Conservation (phyloP, 257 asterid genomes). For the Solanum clarkiae region DNA sequence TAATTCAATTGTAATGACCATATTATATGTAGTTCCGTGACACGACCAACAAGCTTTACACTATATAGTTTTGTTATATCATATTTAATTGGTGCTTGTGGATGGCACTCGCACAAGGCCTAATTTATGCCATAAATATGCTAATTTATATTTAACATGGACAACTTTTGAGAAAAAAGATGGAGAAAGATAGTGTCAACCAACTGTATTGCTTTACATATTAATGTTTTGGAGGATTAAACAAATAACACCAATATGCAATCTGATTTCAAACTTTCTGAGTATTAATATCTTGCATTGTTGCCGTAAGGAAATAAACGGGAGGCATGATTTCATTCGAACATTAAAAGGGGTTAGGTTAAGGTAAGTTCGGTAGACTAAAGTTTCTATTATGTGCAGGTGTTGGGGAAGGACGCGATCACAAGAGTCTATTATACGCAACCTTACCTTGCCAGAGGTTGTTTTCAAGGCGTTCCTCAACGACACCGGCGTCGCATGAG, state of each 20-base stretch:
- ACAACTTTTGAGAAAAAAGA: background rate
- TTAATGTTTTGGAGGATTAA: background rate
- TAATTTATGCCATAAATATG: background rate
- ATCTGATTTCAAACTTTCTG: background rate
- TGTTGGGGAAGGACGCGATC: too few species aligned
- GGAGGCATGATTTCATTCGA: too few species aligned
- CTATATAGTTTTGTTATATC: background rate
- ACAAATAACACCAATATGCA: background rate
- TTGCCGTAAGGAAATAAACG: too few species aligned
- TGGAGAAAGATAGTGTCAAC: background rate
- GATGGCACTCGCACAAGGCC: background rate
- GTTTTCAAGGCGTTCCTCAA: too few species aligned
- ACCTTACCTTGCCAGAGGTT: too few species aligned
- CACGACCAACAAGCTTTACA: background rate
- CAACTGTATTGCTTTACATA: background rate
- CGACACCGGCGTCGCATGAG: too few species aligned
- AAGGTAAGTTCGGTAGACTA: too few species aligned
- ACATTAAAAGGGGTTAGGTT: too few species aligned
- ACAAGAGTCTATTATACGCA: too few species aligned
- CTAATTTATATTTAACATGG: background rate
- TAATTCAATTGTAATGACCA: background rate
- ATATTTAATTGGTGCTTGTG: background rate
- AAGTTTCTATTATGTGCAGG: too few species aligned
- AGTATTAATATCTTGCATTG: too few species aligned
- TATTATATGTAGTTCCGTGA: background rate